Evolutionary conservation across 257 asterid species (phyloP).

Genomic region (Fraxinus americana): DNA sequence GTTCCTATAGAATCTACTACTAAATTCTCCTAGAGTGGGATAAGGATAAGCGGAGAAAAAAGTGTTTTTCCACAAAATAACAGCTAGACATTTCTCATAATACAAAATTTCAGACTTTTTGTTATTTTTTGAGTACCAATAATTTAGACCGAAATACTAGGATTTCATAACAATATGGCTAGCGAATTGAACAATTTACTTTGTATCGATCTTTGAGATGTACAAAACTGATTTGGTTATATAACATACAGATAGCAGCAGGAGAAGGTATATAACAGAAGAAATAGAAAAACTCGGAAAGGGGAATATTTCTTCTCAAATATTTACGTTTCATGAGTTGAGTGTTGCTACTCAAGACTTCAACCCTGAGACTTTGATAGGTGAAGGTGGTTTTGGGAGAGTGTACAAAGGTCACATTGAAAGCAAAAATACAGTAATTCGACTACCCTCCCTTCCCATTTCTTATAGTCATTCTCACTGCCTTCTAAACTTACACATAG

Average conservation of each 20-base stretch:
- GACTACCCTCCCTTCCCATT: constrained; percentile 1
- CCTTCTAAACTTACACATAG: background rate
- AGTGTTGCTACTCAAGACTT: constrained; percentile 49
- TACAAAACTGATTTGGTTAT: constrained; percentile 14
- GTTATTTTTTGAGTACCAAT: no score
- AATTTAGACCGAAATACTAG: background rate
- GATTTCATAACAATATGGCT: background rate
- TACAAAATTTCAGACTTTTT: background rate
- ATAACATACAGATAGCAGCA: constrained; percentile 57
- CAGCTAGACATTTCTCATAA: background rate
- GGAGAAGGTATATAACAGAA: constrained; percentile 52
- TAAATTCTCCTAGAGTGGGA: no score
- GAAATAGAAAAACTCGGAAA: constrained; percentile 69
- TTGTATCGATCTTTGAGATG: background rate
- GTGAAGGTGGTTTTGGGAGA: constrained; percentile 80
- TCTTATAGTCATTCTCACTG: background rate
- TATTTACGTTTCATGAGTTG: constrained; percentile 43
- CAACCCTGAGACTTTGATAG: constrained; percentile 33
- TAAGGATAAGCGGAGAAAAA: no score
- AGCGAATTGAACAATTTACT: background rate
- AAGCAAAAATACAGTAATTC: constrained; percentile 41
- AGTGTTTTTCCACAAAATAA: no score
- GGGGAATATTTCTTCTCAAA: constrained; percentile 52
- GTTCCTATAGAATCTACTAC: no score
- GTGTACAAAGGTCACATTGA: constrained; percentile 56